These are phyloP conservation scores for Canna indica DNA, from an alignment of 176 grass and related monocot genomes.

Conservation along the genomic window DNA sequence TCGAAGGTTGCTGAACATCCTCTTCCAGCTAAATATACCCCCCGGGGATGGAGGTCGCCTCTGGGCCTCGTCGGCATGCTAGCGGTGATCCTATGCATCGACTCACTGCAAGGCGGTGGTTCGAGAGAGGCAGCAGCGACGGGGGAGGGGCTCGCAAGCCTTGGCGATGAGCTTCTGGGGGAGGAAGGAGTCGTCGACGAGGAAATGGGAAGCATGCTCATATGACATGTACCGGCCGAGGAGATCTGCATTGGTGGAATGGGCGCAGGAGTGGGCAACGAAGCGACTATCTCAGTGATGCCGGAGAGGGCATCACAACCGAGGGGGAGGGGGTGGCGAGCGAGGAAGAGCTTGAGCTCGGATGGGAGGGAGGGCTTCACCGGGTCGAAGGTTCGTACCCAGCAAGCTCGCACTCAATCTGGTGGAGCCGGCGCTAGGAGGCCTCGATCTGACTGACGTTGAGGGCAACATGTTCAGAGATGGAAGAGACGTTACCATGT, in stretches of 20 bases:
- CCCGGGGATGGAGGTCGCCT: no score
- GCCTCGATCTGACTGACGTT: slow-evolving; percentile 76
- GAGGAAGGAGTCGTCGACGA: slow-evolving; percentile 35
- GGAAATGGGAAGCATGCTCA: slow-evolving; percentile 33
- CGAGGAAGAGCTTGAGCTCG: slow-evolving; percentile 57
- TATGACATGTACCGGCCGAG: slow-evolving; percentile 52
- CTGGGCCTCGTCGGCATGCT: no score
- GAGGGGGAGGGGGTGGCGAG: slow-evolving; percentile 58
- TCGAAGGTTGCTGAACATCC: no score
- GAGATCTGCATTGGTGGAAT: slow-evolving; percentile 39
- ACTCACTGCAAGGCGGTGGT: no score
- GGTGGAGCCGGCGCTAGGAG: slow-evolving; percentile 36
- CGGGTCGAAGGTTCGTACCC: slow-evolving; percentile 26
- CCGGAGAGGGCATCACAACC: slow-evolving; percentile 66
- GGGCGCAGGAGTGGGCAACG: slow-evolving; percentile 50
- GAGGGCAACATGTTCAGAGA: slow-evolving; percentile 67
- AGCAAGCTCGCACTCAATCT: slow-evolving; percentile 28
- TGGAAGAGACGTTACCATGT: slow-evolving; percentile 13
- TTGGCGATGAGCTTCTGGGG: slow-evolving; percentile 61
- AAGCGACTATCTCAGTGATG: slow-evolving; percentile 77
- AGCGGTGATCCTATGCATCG: no score
- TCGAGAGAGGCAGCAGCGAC: slow-evolving; percentile 52
- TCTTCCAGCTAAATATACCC: no score
- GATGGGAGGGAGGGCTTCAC: slow-evolving; percentile 23
- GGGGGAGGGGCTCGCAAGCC: slow-evolving; percentile 76